Conservation (phyloP, 140 eudicot genomes). For the Cichorium intybus region DNA sequence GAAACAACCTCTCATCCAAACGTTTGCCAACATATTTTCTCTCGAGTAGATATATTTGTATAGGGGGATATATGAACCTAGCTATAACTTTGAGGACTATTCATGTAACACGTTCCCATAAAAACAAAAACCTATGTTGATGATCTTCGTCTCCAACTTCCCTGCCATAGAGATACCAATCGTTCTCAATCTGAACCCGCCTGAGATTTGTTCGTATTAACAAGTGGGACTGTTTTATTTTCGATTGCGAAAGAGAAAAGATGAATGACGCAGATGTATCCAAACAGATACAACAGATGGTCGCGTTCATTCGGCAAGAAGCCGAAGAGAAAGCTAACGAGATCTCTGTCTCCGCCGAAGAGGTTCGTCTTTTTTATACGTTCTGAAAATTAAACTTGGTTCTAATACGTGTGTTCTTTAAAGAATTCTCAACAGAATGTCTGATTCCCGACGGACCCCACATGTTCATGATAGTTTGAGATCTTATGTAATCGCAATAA, state of each 20-base stretch:
- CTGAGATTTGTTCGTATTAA: constrained; percentile 21
- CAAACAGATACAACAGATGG: constrained; percentile 75
- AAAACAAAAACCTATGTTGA: background rate
- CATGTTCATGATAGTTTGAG: too few relatives aligned
- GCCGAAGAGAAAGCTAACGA: constrained; percentile 72
- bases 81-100: too few relatives aligned
- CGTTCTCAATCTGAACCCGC: constrained; percentile 6
- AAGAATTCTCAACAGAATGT: background rate
- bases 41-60: too few relatives aligned
- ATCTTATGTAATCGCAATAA: too few relatives aligned
- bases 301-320: constrained; percentile 60
- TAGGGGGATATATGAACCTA: too few relatives aligned
- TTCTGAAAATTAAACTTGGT: background rate
- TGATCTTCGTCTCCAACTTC: constrained; percentile 10
- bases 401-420: background rate
- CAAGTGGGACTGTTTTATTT: background rate
- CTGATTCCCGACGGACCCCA: background rate
- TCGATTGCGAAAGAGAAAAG: constrained; percentile 10
- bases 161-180: background rate
- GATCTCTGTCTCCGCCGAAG: constrained; percentile 64
- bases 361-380: constrained; percentile 23
- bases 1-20: too few relatives aligned
- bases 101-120: too few relatives aligned
- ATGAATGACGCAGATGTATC: constrained; percentile 65
- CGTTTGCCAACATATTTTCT: too few relatives aligned